Evolutionary conservation across 1,284 basidiomycete species (phyloP).

Genomic region (Tilletia walkeri): DNA sequence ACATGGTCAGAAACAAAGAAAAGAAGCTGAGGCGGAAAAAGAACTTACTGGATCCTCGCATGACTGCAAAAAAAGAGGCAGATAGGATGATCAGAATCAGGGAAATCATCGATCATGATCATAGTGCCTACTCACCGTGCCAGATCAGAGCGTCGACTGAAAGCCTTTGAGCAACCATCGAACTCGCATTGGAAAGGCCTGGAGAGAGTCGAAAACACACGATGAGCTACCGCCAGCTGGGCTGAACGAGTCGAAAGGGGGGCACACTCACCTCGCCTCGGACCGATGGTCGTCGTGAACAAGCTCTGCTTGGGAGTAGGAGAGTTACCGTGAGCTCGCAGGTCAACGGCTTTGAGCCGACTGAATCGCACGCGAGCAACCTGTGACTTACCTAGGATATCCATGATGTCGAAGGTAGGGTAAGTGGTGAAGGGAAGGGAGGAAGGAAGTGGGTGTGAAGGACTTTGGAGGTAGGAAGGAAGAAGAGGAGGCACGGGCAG

Average conservation of each 20-base stretch:
- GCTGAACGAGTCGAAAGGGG: background rate
- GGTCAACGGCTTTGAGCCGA: background rate
- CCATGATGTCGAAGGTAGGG: background rate
- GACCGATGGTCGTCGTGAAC: constrained; percentile 17
- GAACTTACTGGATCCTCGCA: background rate
- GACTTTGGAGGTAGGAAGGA: no score
- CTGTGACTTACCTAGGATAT: constrained; percentile 13
- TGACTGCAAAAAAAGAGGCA: background rate
- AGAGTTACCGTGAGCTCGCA: background rate
- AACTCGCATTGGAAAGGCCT: constrained; percentile 31
- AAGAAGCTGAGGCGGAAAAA: background rate
- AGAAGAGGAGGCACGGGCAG: background rate
- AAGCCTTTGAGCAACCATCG: constrained; percentile 52
- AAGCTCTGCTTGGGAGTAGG: background rate
- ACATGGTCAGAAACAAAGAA: background rate
- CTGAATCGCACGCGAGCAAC: background rate
- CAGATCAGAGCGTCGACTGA: constrained; percentile 51
- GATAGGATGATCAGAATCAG: background rate
- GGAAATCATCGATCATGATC: background rate
- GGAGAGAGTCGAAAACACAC: background rate
- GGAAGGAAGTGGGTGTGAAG: background rate
- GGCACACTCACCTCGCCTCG: background rate
- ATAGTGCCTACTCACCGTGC: constrained; percentile 27
- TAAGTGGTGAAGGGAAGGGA: background rate
- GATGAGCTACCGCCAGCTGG: background rate